These are phyloP conservation scores for Suillus discolor DNA, from an alignment of 768 basidiomycete species.

Conservation along the genomic window DNA sequence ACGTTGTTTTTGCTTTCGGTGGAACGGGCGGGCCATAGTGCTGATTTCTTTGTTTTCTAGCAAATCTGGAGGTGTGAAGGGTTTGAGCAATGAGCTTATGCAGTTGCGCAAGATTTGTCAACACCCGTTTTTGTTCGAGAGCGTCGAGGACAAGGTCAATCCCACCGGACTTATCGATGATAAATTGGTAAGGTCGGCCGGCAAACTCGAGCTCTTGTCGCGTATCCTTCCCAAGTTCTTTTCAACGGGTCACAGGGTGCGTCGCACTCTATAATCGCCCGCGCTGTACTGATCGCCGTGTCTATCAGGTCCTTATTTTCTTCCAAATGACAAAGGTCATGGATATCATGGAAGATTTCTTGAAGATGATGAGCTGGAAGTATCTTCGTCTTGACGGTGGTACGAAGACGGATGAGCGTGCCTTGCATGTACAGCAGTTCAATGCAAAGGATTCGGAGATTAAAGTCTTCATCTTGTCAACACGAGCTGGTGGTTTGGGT, in stretches of 20 bases:
- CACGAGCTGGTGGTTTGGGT: slow-evolving; percentile 90
- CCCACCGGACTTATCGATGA: slow-evolving; percentile 82
- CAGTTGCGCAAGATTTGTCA: slow-evolving; percentile 98
- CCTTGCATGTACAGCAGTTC: slow-evolving; percentile 81
- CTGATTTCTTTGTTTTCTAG: slow-evolving; percentile 36
- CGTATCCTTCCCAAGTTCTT: slow-evolving; percentile 96
- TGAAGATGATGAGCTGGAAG: slow-evolving; percentile 84
- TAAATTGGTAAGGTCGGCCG: slow-evolving; percentile 81
- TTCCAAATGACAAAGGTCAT: slow-evolving; percentile 99
- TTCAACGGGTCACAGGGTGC: slow-evolving; percentile 83
- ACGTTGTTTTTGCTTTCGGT: slow-evolving; percentile 26
- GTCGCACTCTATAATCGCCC: slow-evolving; percentile 16
- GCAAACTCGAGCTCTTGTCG: slow-evolving; percentile 91
- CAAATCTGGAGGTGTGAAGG: slow-evolving; percentile 79
- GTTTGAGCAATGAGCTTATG: slow-evolving; percentile 94
- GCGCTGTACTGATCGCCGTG: slow-evolving; percentile 9
- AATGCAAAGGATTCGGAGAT: slow-evolving; percentile 89
- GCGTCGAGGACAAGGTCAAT: slow-evolving; percentile 93
- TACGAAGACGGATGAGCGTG: slow-evolving; percentile 95
- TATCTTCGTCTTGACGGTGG: slow-evolving; percentile 95
- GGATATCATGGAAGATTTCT: slow-evolving; percentile 97
- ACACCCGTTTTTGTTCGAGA: slow-evolving; percentile 95
- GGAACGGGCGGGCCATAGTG: background rate
- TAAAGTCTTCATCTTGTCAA: slow-evolving; percentile 92
- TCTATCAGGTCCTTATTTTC: slow-evolving; percentile 87